Evolutionary conservation across 2,329 filamentous ascomycete species (phyloP), one percentile per base, ranked within the genome.

Genomic region (Verruconis gallopava): DNA sequence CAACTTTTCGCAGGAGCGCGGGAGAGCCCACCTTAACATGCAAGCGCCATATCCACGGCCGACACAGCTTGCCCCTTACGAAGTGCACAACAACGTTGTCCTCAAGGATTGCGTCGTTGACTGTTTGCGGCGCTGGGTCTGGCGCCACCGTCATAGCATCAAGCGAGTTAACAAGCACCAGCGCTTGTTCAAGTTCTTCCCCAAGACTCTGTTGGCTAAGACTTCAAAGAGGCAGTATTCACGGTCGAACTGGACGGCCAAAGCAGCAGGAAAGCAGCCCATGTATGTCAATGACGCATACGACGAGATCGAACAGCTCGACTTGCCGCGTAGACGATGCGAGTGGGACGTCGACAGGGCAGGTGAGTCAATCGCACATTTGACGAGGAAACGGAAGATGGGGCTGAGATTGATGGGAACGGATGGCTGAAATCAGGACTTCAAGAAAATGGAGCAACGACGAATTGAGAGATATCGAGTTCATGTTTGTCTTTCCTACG

Each of bases 201-300:
- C 14, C 21, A 21, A 17, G 4, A 5, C 30, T 11, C 37, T 38
- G 13, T n/a, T 38, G 18, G 19, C 13, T 11, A 25, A 38, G 13
- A 2, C 9, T 5, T 21, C 19, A 4, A 20, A n/a, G n/a, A n/a
- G n/a, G n/a, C n/a, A n/a, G n/a, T 21, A 38, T 25, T 18, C 30
- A 14, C 20, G 22, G 3, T 4, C 12, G 21, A 20, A 25, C 4
- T 38, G 37, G 37, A 38, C 21, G 21, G 37, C 37, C 19, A 40
- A 40, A 28, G 32, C 25, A 17, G 21, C 25, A 4, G 38, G 38
- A 21, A 40, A 40, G 15, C 38, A 28, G 14, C 25, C 38, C 4
- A 30, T 40, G 6, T 15, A 30, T 12, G 38, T 40, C 38, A 40
- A 40, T 19, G 38, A 40, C n/a, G 14, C 18, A 14, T 40, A 40